Conservation (phyloP, 257 asterid genomes). For the Scutellaria barbata region DNA sequence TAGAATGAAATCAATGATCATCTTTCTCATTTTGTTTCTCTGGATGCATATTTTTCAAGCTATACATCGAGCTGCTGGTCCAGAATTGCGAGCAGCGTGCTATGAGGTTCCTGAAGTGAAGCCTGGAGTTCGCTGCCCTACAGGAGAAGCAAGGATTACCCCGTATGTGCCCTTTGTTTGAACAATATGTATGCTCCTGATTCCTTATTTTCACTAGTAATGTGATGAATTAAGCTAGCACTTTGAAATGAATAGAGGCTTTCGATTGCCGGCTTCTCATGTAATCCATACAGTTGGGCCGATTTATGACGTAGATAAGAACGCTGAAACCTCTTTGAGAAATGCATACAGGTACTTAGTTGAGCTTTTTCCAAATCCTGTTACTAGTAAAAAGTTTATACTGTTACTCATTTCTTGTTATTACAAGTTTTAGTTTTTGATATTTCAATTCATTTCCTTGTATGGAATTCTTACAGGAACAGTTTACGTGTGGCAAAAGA, state of each 20-base stretch:
- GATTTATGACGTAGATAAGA: conserved; percentile 55
- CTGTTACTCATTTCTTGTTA: neutral
- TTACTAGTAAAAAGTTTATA: neutral
- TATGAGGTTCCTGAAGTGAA: conserved; percentile 74
- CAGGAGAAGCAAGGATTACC: conserved; percentile 98
- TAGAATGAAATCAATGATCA: conserved; percentile 4
- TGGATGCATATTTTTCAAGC: conserved; percentile 48
- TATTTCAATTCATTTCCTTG: neutral
- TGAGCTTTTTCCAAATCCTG: conserved; percentile 18
- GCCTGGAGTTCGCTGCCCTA: conserved; percentile 92
- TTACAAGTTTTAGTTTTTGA: neutral
- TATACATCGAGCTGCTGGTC: conserved; percentile 96
- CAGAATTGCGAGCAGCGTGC: conserved; percentile 81
- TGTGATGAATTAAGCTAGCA: conserved; percentile 34
- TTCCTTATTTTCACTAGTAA: conserved; percentile 15
- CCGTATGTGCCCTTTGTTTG: conserved; percentile 50
- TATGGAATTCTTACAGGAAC: conserved; percentile 62
- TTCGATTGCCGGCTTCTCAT: conserved; percentile 88
- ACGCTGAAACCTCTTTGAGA: conserved; percentile 69
- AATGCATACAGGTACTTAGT: conserved; percentile 76
- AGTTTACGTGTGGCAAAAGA: conserved; percentile 76
- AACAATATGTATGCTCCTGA: conserved; percentile 1
- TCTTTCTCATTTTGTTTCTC: conserved; percentile 20
- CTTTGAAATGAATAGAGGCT: conserved; percentile 65
- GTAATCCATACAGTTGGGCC: conserved; percentile 98